A percentile compares a stretch with the other conserved stretches of the same genome.
These are phyloP conservation scores for Triticum timopheevii DNA, from an alignment of 176 grass and related monocot genomes.

Conservation along the genomic window DNA sequence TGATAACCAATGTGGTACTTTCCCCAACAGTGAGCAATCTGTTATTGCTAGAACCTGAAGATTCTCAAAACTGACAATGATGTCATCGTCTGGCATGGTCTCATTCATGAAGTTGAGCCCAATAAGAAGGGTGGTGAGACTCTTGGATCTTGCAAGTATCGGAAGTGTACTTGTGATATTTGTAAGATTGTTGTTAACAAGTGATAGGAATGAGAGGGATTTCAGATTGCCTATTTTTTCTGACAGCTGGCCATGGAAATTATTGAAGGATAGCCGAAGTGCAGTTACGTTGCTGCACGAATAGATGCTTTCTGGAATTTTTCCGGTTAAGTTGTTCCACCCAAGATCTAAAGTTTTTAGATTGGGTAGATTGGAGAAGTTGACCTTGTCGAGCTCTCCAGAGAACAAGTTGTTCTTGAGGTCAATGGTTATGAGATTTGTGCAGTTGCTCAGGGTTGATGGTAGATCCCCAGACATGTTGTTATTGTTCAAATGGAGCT, in stretches of 20 bases:
- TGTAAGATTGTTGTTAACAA: neutral
- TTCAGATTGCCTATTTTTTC: neutral
- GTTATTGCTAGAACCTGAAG: neutral
- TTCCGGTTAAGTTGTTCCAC: neutral
- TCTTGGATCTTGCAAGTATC: neutral
- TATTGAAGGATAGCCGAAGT: neutral
- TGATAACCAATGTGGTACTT: conserved; percentile 41
- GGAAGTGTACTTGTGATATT: conserved; percentile 25
- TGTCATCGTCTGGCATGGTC: neutral
- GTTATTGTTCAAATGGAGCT: conserved; percentile 21
- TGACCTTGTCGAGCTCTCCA: neutral
- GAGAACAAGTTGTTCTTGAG: conserved; percentile 14
- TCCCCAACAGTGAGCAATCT: neutral
- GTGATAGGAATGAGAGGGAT: neutral
- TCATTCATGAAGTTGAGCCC: neutral
- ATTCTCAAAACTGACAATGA: conserved; percentile 17
- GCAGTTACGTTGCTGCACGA: neutral
- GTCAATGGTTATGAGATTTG: conserved; percentile 6
- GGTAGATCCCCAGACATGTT: conserved; percentile 15
- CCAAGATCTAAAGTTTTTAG: neutral
- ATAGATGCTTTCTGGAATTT: conserved; percentile 44
- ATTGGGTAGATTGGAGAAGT: conserved; percentile 30
- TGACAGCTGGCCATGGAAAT: neutral
- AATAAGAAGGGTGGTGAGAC: conserved; percentile 28
- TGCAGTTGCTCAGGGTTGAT: neutral